These are phyloP conservation scores for Globisporangium recalcitrans DNA, from an alignment of 352 stramenopile species.

Conservation along the genomic window DNA sequence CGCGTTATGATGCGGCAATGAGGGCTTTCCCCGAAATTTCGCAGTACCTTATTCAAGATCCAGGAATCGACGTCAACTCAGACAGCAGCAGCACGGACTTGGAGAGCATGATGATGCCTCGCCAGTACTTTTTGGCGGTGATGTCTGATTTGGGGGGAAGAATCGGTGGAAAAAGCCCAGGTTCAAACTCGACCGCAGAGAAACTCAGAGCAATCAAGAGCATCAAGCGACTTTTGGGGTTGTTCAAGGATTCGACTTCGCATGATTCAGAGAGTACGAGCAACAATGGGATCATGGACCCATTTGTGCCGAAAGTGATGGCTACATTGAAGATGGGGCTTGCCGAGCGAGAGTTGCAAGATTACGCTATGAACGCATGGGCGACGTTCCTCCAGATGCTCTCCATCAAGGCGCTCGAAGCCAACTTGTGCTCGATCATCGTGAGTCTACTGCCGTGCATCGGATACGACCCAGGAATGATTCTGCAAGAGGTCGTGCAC, in stretches of 20 bases:
- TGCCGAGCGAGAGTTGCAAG: conserved; percentile 45
- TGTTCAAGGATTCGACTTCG: conserved; percentile 36
- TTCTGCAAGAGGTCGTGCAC: conserved; percentile 32
- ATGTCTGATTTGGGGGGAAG: conserved; percentile 78
- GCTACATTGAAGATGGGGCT: conserved; percentile 80
- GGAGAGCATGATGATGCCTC: conserved; percentile 50
- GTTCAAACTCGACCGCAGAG: conserved; percentile 21
- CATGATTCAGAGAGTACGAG: conserved; percentile 24
- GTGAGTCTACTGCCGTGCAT: conserved; percentile 83
- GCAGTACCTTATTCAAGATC: conserved; percentile 35
- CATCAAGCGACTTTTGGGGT: conserved; percentile 60
- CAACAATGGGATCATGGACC: conserved; percentile 53
- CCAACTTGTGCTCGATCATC: conserved; percentile 84
- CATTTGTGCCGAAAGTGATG: conserved; percentile 88
- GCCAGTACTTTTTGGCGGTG: conserved; percentile 74
- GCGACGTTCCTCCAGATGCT: conserved; percentile 77
- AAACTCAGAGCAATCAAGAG: conserved; percentile 69
- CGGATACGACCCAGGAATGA: conserved; percentile 31
- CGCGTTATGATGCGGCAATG: conserved; percentile 44
- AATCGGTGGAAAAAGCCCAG: conserved; percentile 38
- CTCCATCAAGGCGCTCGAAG: conserved; percentile 69
- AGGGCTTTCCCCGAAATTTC: conserved; percentile 52
- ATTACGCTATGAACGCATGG: conserved; percentile 66
- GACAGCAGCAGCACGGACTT: conserved; percentile 19
- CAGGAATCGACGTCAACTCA: conserved; percentile 18